phyloP scores from a whole-genome alignment of 164 flowering plant species.

The Stephania cephalantha region DNA sequence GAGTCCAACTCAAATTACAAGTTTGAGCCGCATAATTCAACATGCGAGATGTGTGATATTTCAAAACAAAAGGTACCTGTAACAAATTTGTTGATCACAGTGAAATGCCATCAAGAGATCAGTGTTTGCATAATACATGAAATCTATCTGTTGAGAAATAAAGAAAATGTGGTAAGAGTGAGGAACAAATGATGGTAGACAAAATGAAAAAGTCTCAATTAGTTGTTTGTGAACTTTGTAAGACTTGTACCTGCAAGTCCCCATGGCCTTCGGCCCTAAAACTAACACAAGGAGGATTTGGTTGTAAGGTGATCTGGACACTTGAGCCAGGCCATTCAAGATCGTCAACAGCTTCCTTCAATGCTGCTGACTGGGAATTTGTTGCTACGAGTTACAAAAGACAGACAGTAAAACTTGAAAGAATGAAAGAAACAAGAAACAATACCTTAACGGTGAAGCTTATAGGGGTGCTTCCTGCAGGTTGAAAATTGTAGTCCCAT shows the following conservation, averaged over 20 bases:
- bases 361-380: conserved; percentile 65
- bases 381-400: conserved; percentile 2
- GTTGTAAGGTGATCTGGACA: conserved; percentile 63
- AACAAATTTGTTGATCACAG: conserved; percentile 55
- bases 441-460: conserved; percentile 84
- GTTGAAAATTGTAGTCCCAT: conserved; percentile 96
- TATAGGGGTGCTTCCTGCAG: conserved; percentile 70
- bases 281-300: conserved; percentile 70
- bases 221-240: neutral
- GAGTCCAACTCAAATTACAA: too few relatives aligned
- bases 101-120: conserved; percentile 75
- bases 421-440: neutral
- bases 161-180: conserved; percentile 1
- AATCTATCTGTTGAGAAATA: conserved; percentile 65
- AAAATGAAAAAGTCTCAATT: neutral
- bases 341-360: conserved; percentile 95
- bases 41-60: neutral
- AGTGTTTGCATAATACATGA: conserved; percentile 72
- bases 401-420: neutral
- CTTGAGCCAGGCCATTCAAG: conserved; percentile 99
- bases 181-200: conserved; percentile 3
- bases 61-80: conserved; percentile 35
- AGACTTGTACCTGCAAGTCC: conserved; percentile 65
- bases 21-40: too few relatives aligned
- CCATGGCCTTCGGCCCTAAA: conserved; percentile 97